Evolutionary conservation across 805 yeast genomes (phyloP).

Genomic region (Ogataea neopini): DNA sequence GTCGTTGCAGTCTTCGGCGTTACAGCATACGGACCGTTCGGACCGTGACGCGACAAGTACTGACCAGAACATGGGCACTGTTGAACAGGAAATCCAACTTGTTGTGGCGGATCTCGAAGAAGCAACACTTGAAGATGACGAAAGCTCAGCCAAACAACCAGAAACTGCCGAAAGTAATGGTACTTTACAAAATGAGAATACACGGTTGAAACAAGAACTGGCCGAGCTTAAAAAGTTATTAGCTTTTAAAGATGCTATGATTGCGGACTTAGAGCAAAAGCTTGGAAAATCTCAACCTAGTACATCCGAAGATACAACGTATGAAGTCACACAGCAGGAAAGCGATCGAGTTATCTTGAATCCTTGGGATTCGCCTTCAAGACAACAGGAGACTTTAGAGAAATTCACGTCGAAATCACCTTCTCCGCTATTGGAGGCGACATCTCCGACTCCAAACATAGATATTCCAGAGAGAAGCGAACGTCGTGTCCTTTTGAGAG

Average conservation of each 20-base stretch:
- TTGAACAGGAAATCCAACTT: background rate
- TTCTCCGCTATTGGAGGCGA: slow-evolving; percentile 8
- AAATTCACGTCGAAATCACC: slow-evolving; percentile 15
- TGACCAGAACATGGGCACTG: slow-evolving; percentile 1
- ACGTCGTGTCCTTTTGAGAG: slow-evolving; percentile 19
- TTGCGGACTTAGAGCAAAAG: slow-evolving; percentile 1
- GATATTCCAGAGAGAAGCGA: slow-evolving; percentile 33
- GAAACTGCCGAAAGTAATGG: background rate
- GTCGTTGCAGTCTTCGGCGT: slow-evolving; percentile 4
- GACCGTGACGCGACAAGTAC: slow-evolving; percentile 1
- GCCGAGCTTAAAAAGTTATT: slow-evolving; percentile 9
- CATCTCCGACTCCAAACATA: slow-evolving; percentile 12
- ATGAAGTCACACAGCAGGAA: background rate
- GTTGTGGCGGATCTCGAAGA: background rate
- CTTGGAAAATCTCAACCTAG: background rate
- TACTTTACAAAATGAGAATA: slow-evolving; percentile 13
- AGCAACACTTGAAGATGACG: background rate
- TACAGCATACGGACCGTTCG: background rate
- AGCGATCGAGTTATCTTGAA: slow-evolving; percentile 13
- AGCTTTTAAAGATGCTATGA: slow-evolving; percentile 6
- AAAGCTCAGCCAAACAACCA: background rate
- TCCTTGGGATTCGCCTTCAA: slow-evolving; percentile 28
- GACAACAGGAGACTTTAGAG: slow-evolving; percentile 23
- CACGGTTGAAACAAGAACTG: slow-evolving; percentile 5
- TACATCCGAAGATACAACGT: background rate